phyloP scores from a whole-genome alignment of 345 rosid genomes.

The Corchorus capsularis region DNA sequence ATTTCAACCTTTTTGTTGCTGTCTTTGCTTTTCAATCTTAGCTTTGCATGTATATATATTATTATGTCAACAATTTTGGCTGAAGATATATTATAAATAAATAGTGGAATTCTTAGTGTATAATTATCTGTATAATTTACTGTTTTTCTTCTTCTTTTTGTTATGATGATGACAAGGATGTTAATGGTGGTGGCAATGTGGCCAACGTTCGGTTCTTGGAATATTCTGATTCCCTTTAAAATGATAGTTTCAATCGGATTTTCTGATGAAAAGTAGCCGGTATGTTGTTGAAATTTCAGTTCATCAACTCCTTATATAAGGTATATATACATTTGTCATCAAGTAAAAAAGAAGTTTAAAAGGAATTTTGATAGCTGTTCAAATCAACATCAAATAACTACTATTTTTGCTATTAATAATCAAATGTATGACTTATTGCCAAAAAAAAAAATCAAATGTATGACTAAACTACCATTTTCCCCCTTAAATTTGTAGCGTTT shows the following conservation, averaged over 20 bases:
- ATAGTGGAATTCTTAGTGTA: background rate
- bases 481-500: no score
- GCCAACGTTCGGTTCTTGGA: background rate
- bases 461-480: no score
- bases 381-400: background rate
- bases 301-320: background rate
- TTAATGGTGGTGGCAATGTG: constrained; percentile 11
- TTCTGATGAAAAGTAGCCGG: no score
- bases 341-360: background rate
- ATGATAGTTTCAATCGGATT: background rate
- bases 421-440: no score
- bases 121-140: background rate
- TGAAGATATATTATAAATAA: background rate
- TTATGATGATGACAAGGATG: constrained; percentile 15
- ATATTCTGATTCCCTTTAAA: constrained; percentile 9
- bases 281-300: background rate
- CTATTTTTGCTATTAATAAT: background rate
- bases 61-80: constrained; percentile 15
- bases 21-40: background rate
- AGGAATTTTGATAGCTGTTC: background rate
- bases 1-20: background rate
- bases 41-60: background rate
- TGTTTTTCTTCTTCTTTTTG: background rate
- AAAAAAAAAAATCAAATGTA: no score
- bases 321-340: no score